phyloP scores from a whole-genome alignment of 768 basidiomycete species.

The Termitomyces sp. region DNA sequence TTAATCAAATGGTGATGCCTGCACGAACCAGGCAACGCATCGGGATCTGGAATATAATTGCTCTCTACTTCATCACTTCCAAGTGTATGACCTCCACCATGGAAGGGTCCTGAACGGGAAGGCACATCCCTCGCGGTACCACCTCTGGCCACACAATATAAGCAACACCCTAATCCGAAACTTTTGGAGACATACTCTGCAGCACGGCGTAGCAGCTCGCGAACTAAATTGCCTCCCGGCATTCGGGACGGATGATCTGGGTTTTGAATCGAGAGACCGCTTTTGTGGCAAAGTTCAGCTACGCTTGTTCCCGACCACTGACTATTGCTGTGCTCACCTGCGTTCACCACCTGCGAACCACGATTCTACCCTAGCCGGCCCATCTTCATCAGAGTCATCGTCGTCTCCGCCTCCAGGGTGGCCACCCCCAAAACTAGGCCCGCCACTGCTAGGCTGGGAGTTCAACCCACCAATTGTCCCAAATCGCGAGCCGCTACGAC shows the following conservation, averaged over 20 bases:
- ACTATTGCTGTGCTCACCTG: conserved; percentile 50
- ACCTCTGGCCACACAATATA: conserved; percentile 26
- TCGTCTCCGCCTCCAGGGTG: conserved; percentile 18
- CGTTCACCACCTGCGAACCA: conserved; percentile 96
- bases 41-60: conserved; percentile 72
- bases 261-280: conserved; percentile 87
- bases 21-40: conserved; percentile 31
- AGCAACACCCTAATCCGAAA: not conserved
- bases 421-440: conserved; percentile 13
- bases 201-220: conserved; percentile 77
- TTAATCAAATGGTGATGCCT: not conserved
- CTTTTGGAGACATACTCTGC: conserved; percentile 57
- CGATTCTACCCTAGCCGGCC: conserved; percentile 54
- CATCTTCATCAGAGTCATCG: conserved; percentile 52
- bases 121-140: conserved; percentile 30
- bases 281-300: conserved; percentile 28
- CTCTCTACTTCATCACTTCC: conserved; percentile 91
- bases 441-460: conserved; percentile 3
- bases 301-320: not conserved
- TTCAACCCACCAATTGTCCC: conserved; percentile 29
- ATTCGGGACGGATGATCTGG: conserved; percentile 53
- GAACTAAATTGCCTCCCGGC: conserved; percentile 61
- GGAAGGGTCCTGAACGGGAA: conserved; percentile 41
- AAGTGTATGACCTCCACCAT: conserved; percentile 77
- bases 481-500: conserved; percentile 24